Evolutionary conservation across 257 asterid species (phyloP).

Genomic region (Nicotiana obtusifolia): DNA sequence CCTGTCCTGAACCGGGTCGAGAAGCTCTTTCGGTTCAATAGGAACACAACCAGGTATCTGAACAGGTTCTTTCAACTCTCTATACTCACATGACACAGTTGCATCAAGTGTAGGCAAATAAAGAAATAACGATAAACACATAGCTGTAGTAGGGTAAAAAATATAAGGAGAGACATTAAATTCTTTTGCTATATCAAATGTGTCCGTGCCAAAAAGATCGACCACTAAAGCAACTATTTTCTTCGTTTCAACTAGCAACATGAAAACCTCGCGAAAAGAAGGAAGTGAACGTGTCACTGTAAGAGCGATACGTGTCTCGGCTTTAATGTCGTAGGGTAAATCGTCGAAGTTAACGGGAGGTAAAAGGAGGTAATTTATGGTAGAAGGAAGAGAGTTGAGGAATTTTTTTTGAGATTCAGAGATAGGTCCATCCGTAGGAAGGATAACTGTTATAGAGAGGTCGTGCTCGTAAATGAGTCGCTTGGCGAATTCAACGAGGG

Average conservation of each 20-base stretch:
- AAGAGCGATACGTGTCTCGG: conserved; percentile 7
- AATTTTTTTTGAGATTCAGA: background rate
- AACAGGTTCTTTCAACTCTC: conserved; percentile 8
- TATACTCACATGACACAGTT: background rate
- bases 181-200: conserved; percentile 23
- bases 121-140: conserved; percentile 4
- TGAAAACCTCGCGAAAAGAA: background rate
- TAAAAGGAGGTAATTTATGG: conserved; percentile 1
- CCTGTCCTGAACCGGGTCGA: conserved; percentile 11
- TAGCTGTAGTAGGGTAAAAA: conserved; percentile 17
- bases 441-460: conserved; percentile 18
- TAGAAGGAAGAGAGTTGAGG: conserved; percentile 10
- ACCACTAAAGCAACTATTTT: conserved; percentile 18
- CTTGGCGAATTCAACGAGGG: conserved; percentile 27
- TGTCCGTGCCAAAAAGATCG: conserved; percentile 22
- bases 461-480: conserved; percentile 17
- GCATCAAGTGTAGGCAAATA: conserved; percentile 14
- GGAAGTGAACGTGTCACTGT: conserved; percentile 13
- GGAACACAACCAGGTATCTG: conserved; percentile 20
- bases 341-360: conserved; percentile 10
- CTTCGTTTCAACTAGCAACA: background rate
- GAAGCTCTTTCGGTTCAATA: conserved; percentile 11
- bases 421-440: conserved; percentile 16
- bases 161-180: conserved; percentile 17
- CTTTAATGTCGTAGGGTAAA: background rate